Evolutionary conservation across 2,329 filamentous ascomycete genomes (phyloP).

Genomic region (Sordariomycetes sp.): DNA sequence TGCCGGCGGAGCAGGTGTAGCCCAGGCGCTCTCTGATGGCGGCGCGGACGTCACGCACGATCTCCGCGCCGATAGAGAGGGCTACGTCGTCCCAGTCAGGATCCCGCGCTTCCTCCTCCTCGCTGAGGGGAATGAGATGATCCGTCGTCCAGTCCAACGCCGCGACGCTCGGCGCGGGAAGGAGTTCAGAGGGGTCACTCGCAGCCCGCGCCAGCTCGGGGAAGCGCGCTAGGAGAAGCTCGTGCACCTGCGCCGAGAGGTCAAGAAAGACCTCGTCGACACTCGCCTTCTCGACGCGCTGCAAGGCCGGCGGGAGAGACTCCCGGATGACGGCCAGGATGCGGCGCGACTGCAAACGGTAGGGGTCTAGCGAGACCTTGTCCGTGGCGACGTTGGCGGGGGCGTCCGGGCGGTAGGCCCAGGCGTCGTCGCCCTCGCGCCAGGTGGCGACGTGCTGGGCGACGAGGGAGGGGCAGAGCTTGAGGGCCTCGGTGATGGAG

Average conservation of each 20-base stretch:
- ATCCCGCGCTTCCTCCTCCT: constrained; percentile 64
- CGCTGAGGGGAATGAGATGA: constrained; percentile 69
- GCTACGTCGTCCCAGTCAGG: constrained; percentile 96
- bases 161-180: constrained; percentile 60
- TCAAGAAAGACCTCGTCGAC: constrained; percentile 96
- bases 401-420: constrained; percentile 82
- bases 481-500: constrained; percentile 69
- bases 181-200: constrained; percentile 57
- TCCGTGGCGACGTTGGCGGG: constrained; percentile 71
- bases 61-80: constrained; percentile 78
- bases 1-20: constrained; percentile 86
- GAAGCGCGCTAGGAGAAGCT: constrained; percentile 63
- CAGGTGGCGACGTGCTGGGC: constrained; percentile 92
- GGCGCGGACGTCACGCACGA: constrained; percentile 65
- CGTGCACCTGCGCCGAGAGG: constrained; percentile 74
- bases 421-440: constrained; percentile 82
- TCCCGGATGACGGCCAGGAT: constrained; percentile 75
- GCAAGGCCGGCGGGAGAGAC: constrained; percentile 54
- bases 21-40: constrained; percentile 58
- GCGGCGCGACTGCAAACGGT: constrained; percentile 71
- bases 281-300: constrained; percentile 82
- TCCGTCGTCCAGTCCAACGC: constrained; percentile 77
- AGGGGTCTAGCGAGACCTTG: constrained; percentile 91
- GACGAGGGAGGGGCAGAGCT: constrained; percentile 74
- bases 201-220: constrained; percentile 57